These are phyloP conservation scores for Telfairia occidentalis DNA, from an alignment of 331 rosid genomes.

Conservation along the genomic window DNA sequence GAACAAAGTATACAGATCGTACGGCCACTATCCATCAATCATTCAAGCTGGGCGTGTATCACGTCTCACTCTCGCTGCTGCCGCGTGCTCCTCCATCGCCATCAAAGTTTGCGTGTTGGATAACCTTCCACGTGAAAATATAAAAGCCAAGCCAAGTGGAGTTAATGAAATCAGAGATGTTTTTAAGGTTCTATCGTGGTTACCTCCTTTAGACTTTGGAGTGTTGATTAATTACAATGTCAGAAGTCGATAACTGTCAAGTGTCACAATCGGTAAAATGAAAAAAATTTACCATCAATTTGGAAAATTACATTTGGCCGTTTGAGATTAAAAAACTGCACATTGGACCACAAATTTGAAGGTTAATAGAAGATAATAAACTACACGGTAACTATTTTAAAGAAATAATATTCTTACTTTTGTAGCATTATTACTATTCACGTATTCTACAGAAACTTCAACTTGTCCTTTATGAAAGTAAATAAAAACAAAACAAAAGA, in stretches of 20 bases:
- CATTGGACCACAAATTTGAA: background rate
- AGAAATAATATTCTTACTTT: background rate
- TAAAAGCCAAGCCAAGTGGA: conserved; percentile 3
- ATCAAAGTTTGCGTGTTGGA: conserved; percentile 4
- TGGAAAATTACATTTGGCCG: background rate
- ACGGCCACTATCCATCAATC: background rate
- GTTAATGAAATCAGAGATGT: background rate
- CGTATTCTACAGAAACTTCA: background rate
- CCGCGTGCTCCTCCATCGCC: background rate
- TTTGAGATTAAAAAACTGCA: background rate
- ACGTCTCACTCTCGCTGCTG: background rate
- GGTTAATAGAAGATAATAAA: background rate
- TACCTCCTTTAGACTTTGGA: background rate
- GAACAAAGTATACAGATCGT: background rate
- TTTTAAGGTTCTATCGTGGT: background rate
- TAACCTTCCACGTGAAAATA: conserved; percentile 6
- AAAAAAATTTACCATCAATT: background rate
- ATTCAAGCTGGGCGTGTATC: background rate
- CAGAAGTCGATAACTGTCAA: background rate
- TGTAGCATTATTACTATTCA: background rate
- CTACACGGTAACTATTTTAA: background rate
- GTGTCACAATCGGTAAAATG: background rate
- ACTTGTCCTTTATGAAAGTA: background rate
- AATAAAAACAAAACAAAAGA: background rate
- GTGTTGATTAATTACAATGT: conserved; percentile 1